Percentiles rank a stretch among this genome's conserved stretches.
These are phyloP conservation scores for Hyphopichia wangnamkhiaoensis DNA, from an alignment of 1,139 yeast species.

Conservation along the genomic window DNA sequence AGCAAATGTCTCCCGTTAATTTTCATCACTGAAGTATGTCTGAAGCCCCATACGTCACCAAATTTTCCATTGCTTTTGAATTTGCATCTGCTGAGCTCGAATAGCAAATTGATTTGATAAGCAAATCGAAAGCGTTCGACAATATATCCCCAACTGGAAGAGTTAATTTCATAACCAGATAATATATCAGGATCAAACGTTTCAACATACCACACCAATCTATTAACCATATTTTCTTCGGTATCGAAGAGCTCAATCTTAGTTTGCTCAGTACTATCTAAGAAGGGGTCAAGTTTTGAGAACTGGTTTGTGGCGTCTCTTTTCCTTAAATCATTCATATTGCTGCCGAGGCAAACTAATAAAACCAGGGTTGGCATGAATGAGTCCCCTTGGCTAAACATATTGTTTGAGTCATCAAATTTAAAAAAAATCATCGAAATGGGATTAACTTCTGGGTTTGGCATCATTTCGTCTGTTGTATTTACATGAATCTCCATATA, in stretches of 20 bases:
- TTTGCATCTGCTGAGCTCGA: slow-evolving; percentile 44
- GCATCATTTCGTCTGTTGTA: slow-evolving; percentile 49
- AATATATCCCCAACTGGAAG: slow-evolving; percentile 86
- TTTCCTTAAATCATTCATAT: slow-evolving; percentile 6
- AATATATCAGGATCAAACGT: slow-evolving; percentile 82
- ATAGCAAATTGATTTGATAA: slow-evolving; percentile 55
- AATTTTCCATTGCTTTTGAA: slow-evolving; percentile 51
- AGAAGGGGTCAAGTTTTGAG: slow-evolving; percentile 8
- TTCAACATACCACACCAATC: slow-evolving; percentile 57
- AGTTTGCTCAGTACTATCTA: slow-evolving; percentile 7
- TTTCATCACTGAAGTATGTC: slow-evolving; percentile 69
- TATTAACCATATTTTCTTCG: slow-evolving; percentile 60
- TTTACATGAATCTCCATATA: slow-evolving; percentile 68
- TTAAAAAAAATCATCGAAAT: slow-evolving; percentile 65
- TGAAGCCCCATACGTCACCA: slow-evolving; percentile 80
- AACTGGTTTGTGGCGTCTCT: not conserved
- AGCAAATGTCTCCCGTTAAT: slow-evolving; percentile 80
- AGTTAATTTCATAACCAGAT: slow-evolving; percentile 81
- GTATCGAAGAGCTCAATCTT: slow-evolving; percentile 35
- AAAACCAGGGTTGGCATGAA: slow-evolving; percentile 26
- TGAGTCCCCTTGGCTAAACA: slow-evolving; percentile 17
- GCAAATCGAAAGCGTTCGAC: slow-evolving; percentile 59
- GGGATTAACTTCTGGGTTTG: slow-evolving; percentile 68
- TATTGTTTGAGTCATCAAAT: slow-evolving; percentile 47
- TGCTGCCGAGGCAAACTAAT: slow-evolving; percentile 21